Conservation (phyloP, 202 grass and related monocot species). For the Setaria italica region DNA sequence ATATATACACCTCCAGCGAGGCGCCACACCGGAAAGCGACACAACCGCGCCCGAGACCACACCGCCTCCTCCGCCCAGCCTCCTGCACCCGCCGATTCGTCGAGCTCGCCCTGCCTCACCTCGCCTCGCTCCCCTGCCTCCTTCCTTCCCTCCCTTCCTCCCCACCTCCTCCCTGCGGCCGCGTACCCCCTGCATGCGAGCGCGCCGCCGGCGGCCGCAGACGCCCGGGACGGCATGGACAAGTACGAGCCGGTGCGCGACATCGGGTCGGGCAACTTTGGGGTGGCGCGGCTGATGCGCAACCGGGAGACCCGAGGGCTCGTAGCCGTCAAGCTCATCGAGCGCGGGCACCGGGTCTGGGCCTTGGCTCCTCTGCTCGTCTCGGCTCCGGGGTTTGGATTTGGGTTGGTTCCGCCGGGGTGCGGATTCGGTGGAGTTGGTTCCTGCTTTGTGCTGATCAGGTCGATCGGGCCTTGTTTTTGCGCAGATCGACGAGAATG, state of each 20-base stretch:
- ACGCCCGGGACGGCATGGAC: slow-evolving; percentile 48
- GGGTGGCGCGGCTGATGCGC: slow-evolving; percentile 74
- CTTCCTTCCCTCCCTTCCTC: neutral
- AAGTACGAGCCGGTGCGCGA: slow-evolving; percentile 74
- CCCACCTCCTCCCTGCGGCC: neutral
- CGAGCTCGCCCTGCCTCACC: slow-evolving; percentile 12
- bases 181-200: slow-evolving; percentile 17
- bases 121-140: neutral
- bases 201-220: neutral
- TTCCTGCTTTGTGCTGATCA: slow-evolving; percentile 15
- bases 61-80: slow-evolving; percentile 37
- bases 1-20: slow-evolving; percentile 28
- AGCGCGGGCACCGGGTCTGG: slow-evolving; percentile 56
- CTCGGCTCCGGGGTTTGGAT: neutral
- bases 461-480: slow-evolving; percentile 17
- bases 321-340: slow-evolving; percentile 75
- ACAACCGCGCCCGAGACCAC: slow-evolving; percentile 29
- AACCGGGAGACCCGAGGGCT: slow-evolving; percentile 55
- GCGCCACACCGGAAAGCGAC: slow-evolving; percentile 49
- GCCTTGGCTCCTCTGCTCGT: neutral
- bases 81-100: slow-evolving; percentile 40
- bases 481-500: slow-evolving; percentile 82
- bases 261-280: slow-evolving; percentile 83
- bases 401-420: neutral
- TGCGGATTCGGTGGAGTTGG: neutral